Evolutionary conservation across 306 rosid species (phyloP), one percentile per base, ranked within the genome.

Genomic region (Rosa persica): DNA sequence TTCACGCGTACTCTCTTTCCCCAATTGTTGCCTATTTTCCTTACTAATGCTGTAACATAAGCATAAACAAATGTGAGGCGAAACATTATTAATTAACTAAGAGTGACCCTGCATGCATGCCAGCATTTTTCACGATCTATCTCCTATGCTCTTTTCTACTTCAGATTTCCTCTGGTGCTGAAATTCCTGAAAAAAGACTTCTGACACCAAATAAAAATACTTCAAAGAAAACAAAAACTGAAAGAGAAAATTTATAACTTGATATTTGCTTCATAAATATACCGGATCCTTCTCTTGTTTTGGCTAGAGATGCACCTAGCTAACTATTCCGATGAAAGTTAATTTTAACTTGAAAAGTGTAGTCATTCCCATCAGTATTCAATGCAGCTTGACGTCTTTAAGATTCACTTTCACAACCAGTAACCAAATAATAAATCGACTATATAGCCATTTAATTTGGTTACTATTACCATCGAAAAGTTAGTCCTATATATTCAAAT

Each of bases 1-100:
- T 13, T 82, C 86, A 74, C 54, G 86, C 84, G 47, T 34, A 68
- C 60, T 72, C 52, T 36, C 79, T 77, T 55, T 73, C 79, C 85
- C 83, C 64, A 79, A 58, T 52, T 74, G 55, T 79, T 58, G 82
- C 82, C 72, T 20, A 78, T 30, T 65, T 80, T 61, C 70, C 85
- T 72, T 80, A 4, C 42, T 22, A 17, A 40, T 73, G 67, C 44
- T 55, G 67, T 55, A 55, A 39, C 12, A 36, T 12, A 39, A 27
- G 47, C 57, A 73, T 5, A 36, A 20, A 48, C 39, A 48, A 71
- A 71, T 71, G 60, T 30, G 43, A 46, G 55, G 61, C 17, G 30
- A 44, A 58, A 75, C 70, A 60, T 16, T 47, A 36, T 57, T 0
- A 54, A 54, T 66, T 30, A 65, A 57, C 34, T 72, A 20, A 12